These are phyloP conservation scores for Turritis glabra DNA, from an alignment of 345 rosid species.

Conservation along the genomic window DNA sequence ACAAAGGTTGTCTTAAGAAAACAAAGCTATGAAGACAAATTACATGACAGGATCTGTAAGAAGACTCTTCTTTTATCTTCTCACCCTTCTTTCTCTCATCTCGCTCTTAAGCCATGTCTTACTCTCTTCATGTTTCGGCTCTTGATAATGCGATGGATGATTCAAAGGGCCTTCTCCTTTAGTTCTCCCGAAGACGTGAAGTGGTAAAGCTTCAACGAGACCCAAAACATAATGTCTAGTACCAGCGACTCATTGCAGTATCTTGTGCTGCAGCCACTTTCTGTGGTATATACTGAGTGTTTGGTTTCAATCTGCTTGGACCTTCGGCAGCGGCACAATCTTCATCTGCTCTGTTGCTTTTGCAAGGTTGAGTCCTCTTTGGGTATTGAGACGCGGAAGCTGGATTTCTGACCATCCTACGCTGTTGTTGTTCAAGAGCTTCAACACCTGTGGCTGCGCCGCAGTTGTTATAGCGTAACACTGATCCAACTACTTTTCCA, in stretches of 20 bases:
- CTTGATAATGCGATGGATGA: conserved; percentile 5
- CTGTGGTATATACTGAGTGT: conserved; percentile 74
- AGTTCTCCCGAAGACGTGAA: not conserved
- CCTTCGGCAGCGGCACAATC: conserved; percentile 54
- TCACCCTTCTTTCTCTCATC: not conserved
- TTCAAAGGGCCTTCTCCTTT: not conserved
- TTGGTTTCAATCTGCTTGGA: conserved; percentile 70
- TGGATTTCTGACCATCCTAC: conserved; percentile 71
- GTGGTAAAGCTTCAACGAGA: conserved; percentile 3
- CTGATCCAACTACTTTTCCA: conserved; percentile 85
- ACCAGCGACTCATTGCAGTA: conserved; percentile 74
- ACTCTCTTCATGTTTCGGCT: not conserved
- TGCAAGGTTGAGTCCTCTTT: conserved; percentile 63
- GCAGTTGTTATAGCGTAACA: conserved; percentile 79
- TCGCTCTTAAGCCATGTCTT: not conserved
- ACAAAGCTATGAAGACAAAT: conserved; percentile 5
- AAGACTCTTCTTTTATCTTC: not conserved
- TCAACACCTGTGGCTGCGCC: conserved; percentile 66
- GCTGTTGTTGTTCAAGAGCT: conserved; percentile 67
- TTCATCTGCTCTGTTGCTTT: conserved; percentile 71
- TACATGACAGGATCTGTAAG: conserved; percentile 15
- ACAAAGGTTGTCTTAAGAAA: not conserved
- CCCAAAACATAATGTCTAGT: conserved; percentile 36
- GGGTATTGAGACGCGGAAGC: conserved; percentile 63
- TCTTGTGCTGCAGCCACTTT: conserved; percentile 88